Conservation (phyloP, 257 asterid genomes). For the Nicotiana undulata region DNA sequence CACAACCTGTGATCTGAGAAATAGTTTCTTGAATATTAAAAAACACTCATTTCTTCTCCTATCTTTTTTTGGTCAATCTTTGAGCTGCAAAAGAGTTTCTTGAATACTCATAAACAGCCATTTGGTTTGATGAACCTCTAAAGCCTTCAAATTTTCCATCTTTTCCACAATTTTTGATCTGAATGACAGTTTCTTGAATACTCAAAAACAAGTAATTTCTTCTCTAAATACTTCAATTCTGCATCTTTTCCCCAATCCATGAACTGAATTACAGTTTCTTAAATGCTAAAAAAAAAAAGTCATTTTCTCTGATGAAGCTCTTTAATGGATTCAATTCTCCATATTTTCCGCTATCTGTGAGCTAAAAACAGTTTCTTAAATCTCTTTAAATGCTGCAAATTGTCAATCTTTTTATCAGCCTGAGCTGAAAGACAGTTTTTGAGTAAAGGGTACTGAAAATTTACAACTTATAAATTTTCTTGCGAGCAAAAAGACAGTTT, state of each 20-base stretch:
- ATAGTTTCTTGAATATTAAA: neutral
- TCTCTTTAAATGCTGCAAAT: too few species aligned
- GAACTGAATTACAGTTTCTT: too few species aligned
- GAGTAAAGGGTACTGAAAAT: neutral
- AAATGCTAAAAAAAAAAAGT: too few species aligned
- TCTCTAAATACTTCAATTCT: neutral
- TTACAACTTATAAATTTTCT: neutral
- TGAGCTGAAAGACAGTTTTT: neutral
- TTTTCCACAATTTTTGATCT: too few species aligned
- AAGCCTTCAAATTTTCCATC: too few species aligned
- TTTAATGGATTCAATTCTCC: too few species aligned
- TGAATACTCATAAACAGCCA: neutral
- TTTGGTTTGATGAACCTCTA: neutral
- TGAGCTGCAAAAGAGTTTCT: too few species aligned
- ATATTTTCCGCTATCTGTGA: too few species aligned
- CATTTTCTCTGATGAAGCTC: too few species aligned
- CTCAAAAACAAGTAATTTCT: neutral
- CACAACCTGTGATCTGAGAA: neutral
- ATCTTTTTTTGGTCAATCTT: neutral
- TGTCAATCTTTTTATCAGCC: too few species aligned
- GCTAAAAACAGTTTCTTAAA: neutral
- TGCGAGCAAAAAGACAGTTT: neutral
- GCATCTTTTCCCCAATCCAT: too few species aligned
- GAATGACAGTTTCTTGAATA: neutral
- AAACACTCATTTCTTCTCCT: neutral